Percentiles rank a stretch among this genome's conserved stretches.
Conservation (phyloP, 768 basidiomycete species). For the Psilocybe azurescens region DNA sequence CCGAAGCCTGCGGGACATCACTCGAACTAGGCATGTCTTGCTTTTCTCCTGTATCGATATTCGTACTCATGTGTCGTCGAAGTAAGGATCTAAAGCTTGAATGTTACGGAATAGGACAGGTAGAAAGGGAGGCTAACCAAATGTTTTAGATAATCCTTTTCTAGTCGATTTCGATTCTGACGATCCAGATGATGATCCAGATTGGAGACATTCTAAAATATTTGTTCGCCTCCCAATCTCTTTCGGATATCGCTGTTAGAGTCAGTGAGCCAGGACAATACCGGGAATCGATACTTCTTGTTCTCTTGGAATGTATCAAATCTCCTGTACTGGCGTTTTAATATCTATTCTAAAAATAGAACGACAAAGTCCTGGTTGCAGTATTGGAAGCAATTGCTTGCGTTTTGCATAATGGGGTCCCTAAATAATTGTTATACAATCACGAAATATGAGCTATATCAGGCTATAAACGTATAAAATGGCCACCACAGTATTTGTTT, state of each 20-base stretch:
- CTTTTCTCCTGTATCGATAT: not conserved
- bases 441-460: too few species aligned
- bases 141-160: not conserved
- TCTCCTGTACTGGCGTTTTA: too few species aligned
- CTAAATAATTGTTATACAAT: too few species aligned
- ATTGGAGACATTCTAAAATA: not conserved
- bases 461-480: too few species aligned
- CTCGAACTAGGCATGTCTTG: not conserved
- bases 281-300: not conserved
- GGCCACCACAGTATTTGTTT: too few species aligned
- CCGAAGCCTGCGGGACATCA: not conserved
- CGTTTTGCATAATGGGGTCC: too few species aligned
- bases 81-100: not conserved
- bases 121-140: conserved; percentile 3
- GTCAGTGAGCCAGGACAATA: too few species aligned
- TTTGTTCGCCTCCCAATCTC: not conserved
- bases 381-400: too few species aligned
- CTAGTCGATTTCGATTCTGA: not conserved
- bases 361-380: too few species aligned
- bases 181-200: conserved; percentile 2
- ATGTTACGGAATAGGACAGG: not conserved
- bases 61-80: not conserved
- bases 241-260: not conserved
- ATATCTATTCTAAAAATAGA: too few species aligned
- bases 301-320: not conserved